These are phyloP conservation scores for Nemania serpens DNA, from an alignment of 2,329 filamentous ascomycete genomes.

Conservation along the genomic window DNA sequence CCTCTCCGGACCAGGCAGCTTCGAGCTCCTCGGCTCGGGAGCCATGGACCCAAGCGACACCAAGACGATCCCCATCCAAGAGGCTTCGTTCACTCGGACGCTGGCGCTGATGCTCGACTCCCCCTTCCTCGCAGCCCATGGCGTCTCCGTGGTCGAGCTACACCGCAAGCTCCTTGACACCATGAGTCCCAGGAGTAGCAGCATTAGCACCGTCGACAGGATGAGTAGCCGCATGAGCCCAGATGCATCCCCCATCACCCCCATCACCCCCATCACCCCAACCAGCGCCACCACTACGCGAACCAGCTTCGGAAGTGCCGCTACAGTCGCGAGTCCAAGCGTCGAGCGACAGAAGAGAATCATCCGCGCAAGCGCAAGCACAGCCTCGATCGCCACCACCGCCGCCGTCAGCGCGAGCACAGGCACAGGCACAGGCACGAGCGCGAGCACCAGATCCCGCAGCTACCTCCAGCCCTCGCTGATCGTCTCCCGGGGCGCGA, in stretches of 20 bases:
- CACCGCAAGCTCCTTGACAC: slow-evolving; percentile 26
- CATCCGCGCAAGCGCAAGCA: no score
- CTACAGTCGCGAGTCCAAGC: no score
- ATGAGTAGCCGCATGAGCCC: not conserved
- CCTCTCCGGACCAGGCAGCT: slow-evolving; percentile 13
- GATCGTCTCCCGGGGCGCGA: not conserved
- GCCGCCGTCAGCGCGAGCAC: no score
- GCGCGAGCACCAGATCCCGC: not conserved
- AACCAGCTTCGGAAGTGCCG: no score
- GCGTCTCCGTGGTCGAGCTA: slow-evolving; percentile 17
- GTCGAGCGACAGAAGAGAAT: no score
- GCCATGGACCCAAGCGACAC: slow-evolving; percentile 2
- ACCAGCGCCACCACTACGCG: no score
- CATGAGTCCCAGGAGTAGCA: not conserved
- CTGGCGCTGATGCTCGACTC: slow-evolving; percentile 24
- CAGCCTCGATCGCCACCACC: no score
- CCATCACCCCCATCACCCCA: not conserved
- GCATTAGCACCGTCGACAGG: not conserved
- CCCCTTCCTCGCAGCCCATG: slow-evolving; percentile 8
- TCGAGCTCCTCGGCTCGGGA: slow-evolving; percentile 25
- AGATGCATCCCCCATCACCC: not conserved
- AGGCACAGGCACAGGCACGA: not conserved
- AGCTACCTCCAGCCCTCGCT: not conserved
- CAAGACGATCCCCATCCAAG: not conserved
- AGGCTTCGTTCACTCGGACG: slow-evolving; percentile 21